Evolutionary conservation across 331 rosid genomes (phyloP).

Genomic region (Acacia concinna): DNA sequence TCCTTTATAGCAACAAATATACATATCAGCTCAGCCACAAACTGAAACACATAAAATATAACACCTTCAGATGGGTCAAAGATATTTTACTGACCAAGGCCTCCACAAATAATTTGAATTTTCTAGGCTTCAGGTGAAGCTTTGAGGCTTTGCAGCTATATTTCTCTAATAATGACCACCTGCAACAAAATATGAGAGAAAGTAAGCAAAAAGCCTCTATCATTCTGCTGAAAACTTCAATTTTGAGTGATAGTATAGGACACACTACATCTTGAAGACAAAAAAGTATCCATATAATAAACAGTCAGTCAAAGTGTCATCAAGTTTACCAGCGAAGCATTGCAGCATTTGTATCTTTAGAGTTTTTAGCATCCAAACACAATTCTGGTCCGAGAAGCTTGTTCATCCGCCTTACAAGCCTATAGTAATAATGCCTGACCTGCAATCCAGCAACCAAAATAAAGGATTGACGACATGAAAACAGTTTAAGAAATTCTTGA

Average conservation of each 20-base stretch:
- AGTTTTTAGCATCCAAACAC: slow-evolving; percentile 88
- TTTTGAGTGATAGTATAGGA: not conserved
- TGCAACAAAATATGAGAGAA: slow-evolving; percentile 41
- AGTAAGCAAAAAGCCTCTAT: slow-evolving; percentile 15
- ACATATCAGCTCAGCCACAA: slow-evolving; percentile 46
- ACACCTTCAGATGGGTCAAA: slow-evolving; percentile 29
- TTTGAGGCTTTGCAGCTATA: slow-evolving; percentile 99
- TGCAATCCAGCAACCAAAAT: slow-evolving; percentile 40
- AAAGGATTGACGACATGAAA: slow-evolving; percentile 12
- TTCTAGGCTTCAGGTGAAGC: slow-evolving; percentile 96
- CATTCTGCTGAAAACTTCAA: slow-evolving; percentile 24
- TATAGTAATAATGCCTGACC: slow-evolving; percentile 99
- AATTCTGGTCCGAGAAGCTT: slow-evolving; percentile 93
- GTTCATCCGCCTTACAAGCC: slow-evolving; percentile 98
- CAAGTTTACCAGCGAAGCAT: slow-evolving; percentile 93
- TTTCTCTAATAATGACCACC: slow-evolving; percentile 99
- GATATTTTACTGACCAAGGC: slow-evolving; percentile 77
- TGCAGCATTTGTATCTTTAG: slow-evolving; percentile 96
- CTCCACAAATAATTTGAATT: slow-evolving; percentile 90
- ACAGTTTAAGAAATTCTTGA: slow-evolving; percentile 7
- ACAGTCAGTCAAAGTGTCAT: slow-evolving; percentile 2
- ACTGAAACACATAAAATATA: slow-evolving; percentile 21
- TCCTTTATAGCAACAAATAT: slow-evolving; percentile 66
- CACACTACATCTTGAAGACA: slow-evolving; percentile 6
- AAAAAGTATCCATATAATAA: slow-evolving; percentile 16